Base-by-base conservation (phyloP, 2,329 filamentous ascomycete species). In the Pyricularia pennisetigena region DNA sequence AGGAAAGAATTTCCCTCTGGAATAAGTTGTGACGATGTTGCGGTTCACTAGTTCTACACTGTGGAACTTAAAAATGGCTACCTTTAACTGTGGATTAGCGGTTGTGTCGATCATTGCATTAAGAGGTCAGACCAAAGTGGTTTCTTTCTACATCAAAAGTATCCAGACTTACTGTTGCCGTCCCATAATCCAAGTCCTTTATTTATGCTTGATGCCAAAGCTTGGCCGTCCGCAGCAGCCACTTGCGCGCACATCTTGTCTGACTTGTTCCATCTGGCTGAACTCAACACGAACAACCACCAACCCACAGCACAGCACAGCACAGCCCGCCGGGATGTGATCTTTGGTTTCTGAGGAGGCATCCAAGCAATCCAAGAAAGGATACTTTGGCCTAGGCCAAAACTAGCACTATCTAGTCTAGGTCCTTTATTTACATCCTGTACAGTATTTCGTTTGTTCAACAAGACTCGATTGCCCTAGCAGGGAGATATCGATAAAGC, bases 401-500 rank as follows among this genome's bases (percentile, higher is more conserved):
- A 35, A 35, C 16, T 35, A 35, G 32, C 32, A 35, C 16, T 14
- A 54, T n/a, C 41, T 54, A 54, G 41, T 7, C 16, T 41, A 41
- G 35, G 3, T 4, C 1, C 1, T 49, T 20, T 49, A 8, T 8
- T 8, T 20, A 49, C 14, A 49, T 49, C 14, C 16, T 20, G 35
- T 49, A 32, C 30, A 10, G 30, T 59, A 23, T 59, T n/a, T 59
- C 49, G 23, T 61, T 28, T 61, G 4, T 12, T 61, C 24, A 24
- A 54, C 16, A 7, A 54, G 41, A 54, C 20, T n/a, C 7, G 16
- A n/a, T 14, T 28, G 28, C 59, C 26, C 24, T 28, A 12, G 24
- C 59, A 26, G 72, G 71, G 32, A 73, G 72, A 54, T 71, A 73
- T 66, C 73, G 69, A 68, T 70, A 75, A 20, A 70, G 64, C n/a